A percentile compares a stretch with the other conserved stretches of the same genome.
phyloP scores from a whole-genome alignment of 345 rosid species.

The Camelina laxa region DNA sequence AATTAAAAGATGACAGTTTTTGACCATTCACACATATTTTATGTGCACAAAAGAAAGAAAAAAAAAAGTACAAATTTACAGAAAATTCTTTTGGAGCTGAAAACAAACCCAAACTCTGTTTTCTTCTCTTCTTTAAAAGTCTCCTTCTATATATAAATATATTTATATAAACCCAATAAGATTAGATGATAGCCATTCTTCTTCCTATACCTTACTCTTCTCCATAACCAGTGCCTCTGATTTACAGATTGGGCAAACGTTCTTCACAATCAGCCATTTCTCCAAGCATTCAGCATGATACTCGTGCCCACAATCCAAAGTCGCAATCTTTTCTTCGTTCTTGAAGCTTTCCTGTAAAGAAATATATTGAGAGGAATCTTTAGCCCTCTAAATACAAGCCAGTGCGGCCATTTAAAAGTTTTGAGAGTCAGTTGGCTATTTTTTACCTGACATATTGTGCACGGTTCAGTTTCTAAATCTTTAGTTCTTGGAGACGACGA shows the following conservation, averaged over 20 bases:
- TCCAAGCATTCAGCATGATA: slow-evolving; percentile 86
- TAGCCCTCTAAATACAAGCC: slow-evolving; percentile 4
- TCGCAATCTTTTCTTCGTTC: slow-evolving; percentile 65
- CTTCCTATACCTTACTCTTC: slow-evolving; percentile 40
- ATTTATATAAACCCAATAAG: slow-evolving; percentile 30
- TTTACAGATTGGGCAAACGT: slow-evolving; percentile 92
- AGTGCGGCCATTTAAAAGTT: slow-evolving; percentile 12
- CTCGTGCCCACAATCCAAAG: slow-evolving; percentile 84
- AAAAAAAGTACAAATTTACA: slow-evolving; percentile 45
- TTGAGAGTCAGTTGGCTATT: slow-evolving; percentile 4
- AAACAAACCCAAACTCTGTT: slow-evolving; percentile 45
- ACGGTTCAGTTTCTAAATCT: slow-evolving; percentile 71
- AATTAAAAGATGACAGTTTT: slow-evolving; percentile 32
- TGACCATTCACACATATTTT: slow-evolving; percentile 43
- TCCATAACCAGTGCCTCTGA: slow-evolving; percentile 66
- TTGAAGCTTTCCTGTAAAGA: slow-evolving; percentile 64
- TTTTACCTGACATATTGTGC: slow-evolving; percentile 93
- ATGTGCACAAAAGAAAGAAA: slow-evolving; percentile 35
- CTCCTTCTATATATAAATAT: slow-evolving; percentile 34
- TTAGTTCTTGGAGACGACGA: slow-evolving; percentile 40
- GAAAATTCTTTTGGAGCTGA: slow-evolving; percentile 40
- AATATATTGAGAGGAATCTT: not conserved
- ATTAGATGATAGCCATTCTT: slow-evolving; percentile 31
- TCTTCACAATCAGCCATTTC: slow-evolving; percentile 91
- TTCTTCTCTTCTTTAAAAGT: slow-evolving; percentile 35